Percentiles rank a stretch among this genome's conserved stretches.
Evolutionary conservation across 2,329 filamentous ascomycete species (phyloP).

Genomic region (Trichoderma atrobrunneum): DNA sequence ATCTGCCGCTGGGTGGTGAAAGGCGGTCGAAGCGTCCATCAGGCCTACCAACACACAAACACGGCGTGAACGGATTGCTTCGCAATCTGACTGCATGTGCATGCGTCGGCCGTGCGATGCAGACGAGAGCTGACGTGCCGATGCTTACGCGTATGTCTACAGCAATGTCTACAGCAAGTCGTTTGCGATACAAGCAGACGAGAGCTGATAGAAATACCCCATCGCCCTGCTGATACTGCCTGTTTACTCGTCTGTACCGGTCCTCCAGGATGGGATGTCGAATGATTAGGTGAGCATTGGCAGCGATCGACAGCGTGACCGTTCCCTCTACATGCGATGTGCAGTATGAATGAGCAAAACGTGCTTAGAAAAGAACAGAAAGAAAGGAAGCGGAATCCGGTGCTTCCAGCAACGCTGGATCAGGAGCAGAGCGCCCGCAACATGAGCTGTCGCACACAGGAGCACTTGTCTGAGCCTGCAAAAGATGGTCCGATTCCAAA

Average conservation of each 20-base stretch:
- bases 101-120: constrained; percentile 10
- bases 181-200: not conserved
- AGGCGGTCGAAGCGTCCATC: not conserved
- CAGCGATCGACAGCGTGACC: not conserved
- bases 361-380: not conserved
- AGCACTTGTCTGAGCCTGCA: not conserved
- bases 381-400: not conserved
- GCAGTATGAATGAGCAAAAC: not conserved
- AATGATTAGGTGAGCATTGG: not conserved
- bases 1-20: not conserved
- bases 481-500: constrained; percentile 9
- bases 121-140: constrained; percentile 13
- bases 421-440: not conserved
- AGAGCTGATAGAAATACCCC: not conserved
- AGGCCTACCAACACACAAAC: not conserved
- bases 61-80: not conserved
- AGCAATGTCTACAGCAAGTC: not conserved
- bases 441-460: constrained; percentile 9
- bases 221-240: not conserved
- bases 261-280: not conserved
- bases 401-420: not conserved
- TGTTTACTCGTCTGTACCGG: too few relatives aligned
- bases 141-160: not conserved
- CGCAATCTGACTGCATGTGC: constrained; percentile 13
- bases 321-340: not conserved